Base-by-base conservation (phyloP, 2,329 filamentous ascomycete species). In the Diaporthe capsici region DNA sequence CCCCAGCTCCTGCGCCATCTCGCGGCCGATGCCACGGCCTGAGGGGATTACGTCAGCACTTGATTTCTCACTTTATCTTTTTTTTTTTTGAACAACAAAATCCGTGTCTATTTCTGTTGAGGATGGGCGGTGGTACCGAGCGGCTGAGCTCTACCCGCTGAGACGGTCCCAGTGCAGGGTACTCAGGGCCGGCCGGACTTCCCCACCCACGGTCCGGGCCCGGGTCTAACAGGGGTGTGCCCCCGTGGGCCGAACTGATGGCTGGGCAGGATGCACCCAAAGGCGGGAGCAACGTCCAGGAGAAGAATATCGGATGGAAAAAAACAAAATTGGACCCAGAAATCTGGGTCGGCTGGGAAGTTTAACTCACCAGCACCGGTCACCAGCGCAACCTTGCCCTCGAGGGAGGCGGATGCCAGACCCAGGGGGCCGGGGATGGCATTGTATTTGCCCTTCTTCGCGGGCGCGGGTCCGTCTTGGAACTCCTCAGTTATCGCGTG, bases 1-100 rank as follows among this genome's bases (percentile, higher is more conserved):
- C 76, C 89, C 92, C 74, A 94, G 90, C 84, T 93, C 91, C 72
- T 90, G 86, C 72, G 92, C 92, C 87, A 93, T 93, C 79, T 90
- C 90, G 72, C 89, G 88, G 76, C 92, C 92, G 78, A 94, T 93
- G 79, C 92, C 92, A 82, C 92, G 90, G 80, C 90, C 87, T 90
- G 75, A 20, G 13, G 13, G 12, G 28, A 31, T 3, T 5, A 42
- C 25, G 13, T 60, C 55, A 71, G 73, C 53, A 47, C 42, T 37
- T 8, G 22, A 22, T 15, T 28, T 20, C 25, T 28, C 28, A 1
- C 0, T 42, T 25, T 4, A 31, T 31, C 7, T 2, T 3, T 34
- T 34, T 34, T 1, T 34, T 0, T 7, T n/a, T n/a, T n/a, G n/a
- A 34, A 34, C 34, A 9, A 34, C 34, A 9, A 34, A 34, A 34